Base-by-base conservation (phyloP, 2,329 filamentous ascomycete species). In the Aspergillus persii region DNA sequence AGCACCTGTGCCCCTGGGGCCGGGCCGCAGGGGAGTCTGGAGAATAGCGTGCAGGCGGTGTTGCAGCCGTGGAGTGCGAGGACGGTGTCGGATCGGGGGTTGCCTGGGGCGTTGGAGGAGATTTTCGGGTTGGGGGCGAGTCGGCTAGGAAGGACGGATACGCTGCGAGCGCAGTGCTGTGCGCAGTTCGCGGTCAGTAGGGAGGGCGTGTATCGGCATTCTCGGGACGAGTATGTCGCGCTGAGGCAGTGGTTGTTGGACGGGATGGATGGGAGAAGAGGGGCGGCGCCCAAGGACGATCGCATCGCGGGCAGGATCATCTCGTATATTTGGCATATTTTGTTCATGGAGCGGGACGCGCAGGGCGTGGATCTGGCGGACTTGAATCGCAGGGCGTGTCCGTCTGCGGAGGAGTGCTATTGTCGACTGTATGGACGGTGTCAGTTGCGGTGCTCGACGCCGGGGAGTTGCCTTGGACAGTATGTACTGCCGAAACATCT, bases 101-200 rank as follows among this genome's bases (percentile, higher is more conserved):
- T 79, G 1, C 75, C 77, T 0, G 51, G 36, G 4, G 75, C 76
- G 7, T 61, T 79, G 7, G 68, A 61, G 6, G 56, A 66, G 2
- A 41, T 53, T 79, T 4, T 80, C 76, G 44, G 18, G n/a, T 7
- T 3, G n/a, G 3, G n/a, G 36, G 36, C 11, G 15, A 41, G 36
- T n/a, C 12, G 36, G 7, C 65, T 81, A 57, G 76, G 77, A 65
- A 63, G 78, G 63, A 68, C 74, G 70, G 68, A 81, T 76, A 67
- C 79, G 58, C 39, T 82, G 61, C 66, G 79, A 57, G 72, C 78
- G 48, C 78, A 83, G 68, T 86, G 83, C 66, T 85, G 83, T 71
- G 83, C 83, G 9, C 84, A 84, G 61, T 86, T 85, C 66, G 81
- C 79, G 11, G 82, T 84, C 26, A 75, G 79, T 3, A 71, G 80